Conservation (phyloP, 345 rosid species). For the Citrus australasica region DNA sequence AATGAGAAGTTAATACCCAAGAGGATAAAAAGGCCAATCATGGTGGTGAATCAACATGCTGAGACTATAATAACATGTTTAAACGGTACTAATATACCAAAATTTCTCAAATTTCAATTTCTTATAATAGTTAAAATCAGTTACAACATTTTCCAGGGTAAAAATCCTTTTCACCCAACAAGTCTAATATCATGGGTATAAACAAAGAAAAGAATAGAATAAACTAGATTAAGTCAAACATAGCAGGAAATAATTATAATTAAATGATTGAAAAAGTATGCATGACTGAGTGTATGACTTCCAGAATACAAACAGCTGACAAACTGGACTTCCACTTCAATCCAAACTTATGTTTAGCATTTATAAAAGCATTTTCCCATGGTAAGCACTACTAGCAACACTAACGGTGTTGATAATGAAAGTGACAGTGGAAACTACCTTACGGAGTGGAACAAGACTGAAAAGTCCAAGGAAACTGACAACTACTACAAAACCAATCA, state of each 20-base stretch:
- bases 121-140: neutral
- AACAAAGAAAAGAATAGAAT: neutral
- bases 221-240: neutral
- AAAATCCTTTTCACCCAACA: neutral
- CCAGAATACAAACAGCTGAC: neutral
- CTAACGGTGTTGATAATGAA: neutral
- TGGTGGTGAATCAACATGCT: neutral
- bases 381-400: neutral
- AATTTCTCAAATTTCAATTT: neutral
- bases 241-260: neutral
- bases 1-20: neutral
- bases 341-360: neutral
- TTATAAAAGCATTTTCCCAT: neutral
- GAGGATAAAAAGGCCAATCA: neutral
- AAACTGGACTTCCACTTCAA: neutral
- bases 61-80: neutral
- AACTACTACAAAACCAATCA: conserved; percentile 80
- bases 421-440: conserved; percentile 37
- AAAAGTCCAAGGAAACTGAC: conserved; percentile 92
- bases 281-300: neutral
- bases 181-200: neutral
- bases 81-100: neutral
- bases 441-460: conserved; percentile 83
- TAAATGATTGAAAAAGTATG: neutral
- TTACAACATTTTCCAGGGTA: neutral